Evolutionary conservation across 805 yeast species (phyloP).

Genomic region (Jamesozyma gamospora): DNA sequence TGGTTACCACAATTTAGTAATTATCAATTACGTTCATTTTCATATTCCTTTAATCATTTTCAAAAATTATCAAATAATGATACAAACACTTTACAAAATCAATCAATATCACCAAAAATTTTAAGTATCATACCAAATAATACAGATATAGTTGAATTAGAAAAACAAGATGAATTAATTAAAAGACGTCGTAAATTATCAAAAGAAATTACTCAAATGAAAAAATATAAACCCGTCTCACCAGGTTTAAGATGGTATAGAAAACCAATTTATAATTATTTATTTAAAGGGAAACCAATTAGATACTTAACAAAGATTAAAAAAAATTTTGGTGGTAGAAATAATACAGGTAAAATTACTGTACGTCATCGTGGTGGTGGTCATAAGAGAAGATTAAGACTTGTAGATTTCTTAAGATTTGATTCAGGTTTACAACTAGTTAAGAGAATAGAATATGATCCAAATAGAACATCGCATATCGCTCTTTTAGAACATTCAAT

Average conservation of each 20-base stretch:
- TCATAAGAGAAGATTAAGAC: slow-evolving; percentile 75
- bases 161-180: slow-evolving; percentile 63
- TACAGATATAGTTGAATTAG: slow-evolving; percentile 57
- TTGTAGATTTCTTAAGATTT: slow-evolving; percentile 65
- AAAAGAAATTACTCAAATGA: slow-evolving; percentile 60
- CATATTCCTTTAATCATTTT: no score
- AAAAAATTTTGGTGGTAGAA: slow-evolving; percentile 77
- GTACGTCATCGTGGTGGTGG: slow-evolving; percentile 97
- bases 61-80: no score
- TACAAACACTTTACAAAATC: no score
- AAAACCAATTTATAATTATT: slow-evolving; percentile 75
- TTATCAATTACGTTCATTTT: no score
- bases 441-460: slow-evolving; percentile 87
- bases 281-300: slow-evolving; percentile 79
- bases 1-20: not conserved
- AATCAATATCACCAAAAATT: slow-evolving; percentile 15
- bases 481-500: slow-evolving; percentile 65
- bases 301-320: slow-evolving; percentile 63
- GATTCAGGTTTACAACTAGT: slow-evolving; percentile 69
- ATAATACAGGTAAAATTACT: slow-evolving; percentile 77
- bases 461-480: slow-evolving; percentile 86
- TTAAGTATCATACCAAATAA: slow-evolving; percentile 35
- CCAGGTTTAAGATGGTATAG: slow-evolving; percentile 87
- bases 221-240: slow-evolving; percentile 66
- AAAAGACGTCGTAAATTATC: slow-evolving; percentile 65